These are phyloP conservation scores for Xylaria arbuscula DNA, from an alignment of 2,329 filamentous ascomycete species.

Conservation along the genomic window DNA sequence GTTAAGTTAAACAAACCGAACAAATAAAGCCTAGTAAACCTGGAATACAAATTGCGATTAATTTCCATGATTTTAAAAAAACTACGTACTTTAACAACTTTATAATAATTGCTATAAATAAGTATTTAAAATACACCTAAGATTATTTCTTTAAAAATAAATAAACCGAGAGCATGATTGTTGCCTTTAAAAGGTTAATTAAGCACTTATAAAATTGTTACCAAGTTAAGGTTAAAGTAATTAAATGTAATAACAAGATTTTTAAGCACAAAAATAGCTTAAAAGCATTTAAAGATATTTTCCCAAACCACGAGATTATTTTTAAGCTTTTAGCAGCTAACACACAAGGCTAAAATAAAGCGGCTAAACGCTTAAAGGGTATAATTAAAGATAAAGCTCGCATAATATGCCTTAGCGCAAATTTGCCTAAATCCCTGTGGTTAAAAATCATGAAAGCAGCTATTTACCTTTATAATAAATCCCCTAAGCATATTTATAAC, in stretches of 20 bases:
- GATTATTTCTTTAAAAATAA: too few relatives aligned
- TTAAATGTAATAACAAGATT: too few relatives aligned
- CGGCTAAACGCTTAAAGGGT: neutral
- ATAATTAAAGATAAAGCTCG: conserved; percentile 3
- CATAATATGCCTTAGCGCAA: neutral
- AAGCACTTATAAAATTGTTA: too few relatives aligned
- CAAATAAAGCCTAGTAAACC: neutral
- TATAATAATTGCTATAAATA: neutral
- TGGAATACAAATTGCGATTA: neutral
- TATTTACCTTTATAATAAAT: neutral
- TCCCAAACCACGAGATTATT: too few relatives aligned
- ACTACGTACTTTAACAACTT: neutral
- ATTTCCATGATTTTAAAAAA: neutral
- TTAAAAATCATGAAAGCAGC: neutral
- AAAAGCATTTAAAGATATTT: too few relatives aligned
- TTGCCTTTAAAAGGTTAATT: too few relatives aligned
- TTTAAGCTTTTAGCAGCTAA: conserved; percentile 5
- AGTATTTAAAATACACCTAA: neutral
- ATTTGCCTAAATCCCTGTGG: neutral
- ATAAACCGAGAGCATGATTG: too few relatives aligned
- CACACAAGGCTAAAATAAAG: neutral
- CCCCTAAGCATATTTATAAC: neutral
- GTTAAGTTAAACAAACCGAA: neutral
- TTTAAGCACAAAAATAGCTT: too few relatives aligned
- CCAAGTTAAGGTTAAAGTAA: too few relatives aligned